Base-by-base conservation (phyloP, 140 eudicot genomes). In the Oenanthe javanica region DNA sequence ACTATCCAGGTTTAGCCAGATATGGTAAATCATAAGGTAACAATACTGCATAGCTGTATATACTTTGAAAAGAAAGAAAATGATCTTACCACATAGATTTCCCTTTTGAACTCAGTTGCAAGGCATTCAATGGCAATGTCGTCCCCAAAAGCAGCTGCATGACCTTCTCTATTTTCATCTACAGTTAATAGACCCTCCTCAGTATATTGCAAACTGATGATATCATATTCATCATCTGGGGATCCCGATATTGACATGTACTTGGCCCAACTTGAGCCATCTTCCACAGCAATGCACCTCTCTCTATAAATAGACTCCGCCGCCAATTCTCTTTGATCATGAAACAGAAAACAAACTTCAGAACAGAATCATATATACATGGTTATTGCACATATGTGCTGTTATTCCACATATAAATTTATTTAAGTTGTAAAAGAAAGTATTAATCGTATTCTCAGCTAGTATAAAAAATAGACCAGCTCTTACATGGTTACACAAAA, bases 101-200 rank as follows among this genome's bases (percentile, higher is more conserved):
- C 98, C 82, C 98, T 82, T 85, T 93, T 88, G 86, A 93, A 93
- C 89, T 91, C 98, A 0, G 97, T 89, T 23, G 98, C 96, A 82
- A 93, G 95, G 81, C 97, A 91, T 71, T 93, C 98, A 3, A 93
- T 93, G 27, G 97, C 98, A 51, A 93, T 93, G 80, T 93, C 98
- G 75, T 93, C 98, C 49, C 98, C 98, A 83, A 93, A 93, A 55
- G 98, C 97, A 71, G 97, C 98, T 0, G 96, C 96, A 74, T 78
- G 93, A 16, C 98, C 98, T 70, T 93, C 90, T 72, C 96, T 82
- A 72, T 93, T 93, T 84, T 93, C 98, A 45, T 93, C 98, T 72
- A 93, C 89, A 18, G 90, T 89, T 76, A 93, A 85, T 52, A 93
- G 83, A 74, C 98, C 98, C 79, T 93, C 98, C 85, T 91, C 98